Percentiles rank a stretch among this genome's conserved stretches.
These are phyloP conservation scores for Eremothecium coryli DNA, from an alignment of 1,139 yeast species.

Conservation along the genomic window DNA sequence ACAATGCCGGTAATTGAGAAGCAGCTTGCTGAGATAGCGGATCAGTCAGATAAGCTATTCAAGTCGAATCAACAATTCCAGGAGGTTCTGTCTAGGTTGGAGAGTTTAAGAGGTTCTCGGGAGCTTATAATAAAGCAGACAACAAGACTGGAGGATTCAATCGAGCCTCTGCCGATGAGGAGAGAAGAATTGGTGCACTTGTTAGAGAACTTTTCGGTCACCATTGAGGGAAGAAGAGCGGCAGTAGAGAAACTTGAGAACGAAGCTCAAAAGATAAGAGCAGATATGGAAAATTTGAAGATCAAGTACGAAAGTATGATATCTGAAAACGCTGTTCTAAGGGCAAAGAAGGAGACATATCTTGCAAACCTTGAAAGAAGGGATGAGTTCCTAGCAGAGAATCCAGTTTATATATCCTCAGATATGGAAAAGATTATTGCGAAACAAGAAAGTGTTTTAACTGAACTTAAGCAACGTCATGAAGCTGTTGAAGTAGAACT, in stretches of 20 bases:
- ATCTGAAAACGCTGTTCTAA: conserved; percentile 50
- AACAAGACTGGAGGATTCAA: conserved; percentile 38
- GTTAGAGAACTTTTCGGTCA: conserved; percentile 45
- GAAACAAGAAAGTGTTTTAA: not conserved
- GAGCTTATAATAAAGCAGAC: conserved; percentile 41
- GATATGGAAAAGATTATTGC: conserved; percentile 1
- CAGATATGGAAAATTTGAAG: conserved; percentile 27
- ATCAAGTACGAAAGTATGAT: conserved; percentile 36
- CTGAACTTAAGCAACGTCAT: not conserved
- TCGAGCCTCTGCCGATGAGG: conserved; percentile 39
- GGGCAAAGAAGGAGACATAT: conserved; percentile 38
- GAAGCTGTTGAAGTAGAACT: conserved; percentile 1
- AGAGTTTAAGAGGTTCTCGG: conserved; percentile 45
- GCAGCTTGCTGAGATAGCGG: conserved; percentile 45
- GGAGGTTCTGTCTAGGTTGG: conserved; percentile 53
- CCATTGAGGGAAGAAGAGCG: conserved; percentile 35
- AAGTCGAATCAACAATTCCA: conserved; percentile 78
- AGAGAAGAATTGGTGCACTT: conserved; percentile 43
- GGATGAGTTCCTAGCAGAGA: conserved; percentile 14
- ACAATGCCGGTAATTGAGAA: conserved; percentile 44
- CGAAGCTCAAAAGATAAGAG: conserved; percentile 15
- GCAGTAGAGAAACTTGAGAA: conserved; percentile 22
- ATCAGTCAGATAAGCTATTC: conserved; percentile 56
- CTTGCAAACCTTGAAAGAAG: conserved; percentile 27
- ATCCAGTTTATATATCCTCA: not conserved